phyloP scores from a whole-genome alignment of 2,329 filamentous ascomycete genomes.

The Clathrospora elynae region DNA sequence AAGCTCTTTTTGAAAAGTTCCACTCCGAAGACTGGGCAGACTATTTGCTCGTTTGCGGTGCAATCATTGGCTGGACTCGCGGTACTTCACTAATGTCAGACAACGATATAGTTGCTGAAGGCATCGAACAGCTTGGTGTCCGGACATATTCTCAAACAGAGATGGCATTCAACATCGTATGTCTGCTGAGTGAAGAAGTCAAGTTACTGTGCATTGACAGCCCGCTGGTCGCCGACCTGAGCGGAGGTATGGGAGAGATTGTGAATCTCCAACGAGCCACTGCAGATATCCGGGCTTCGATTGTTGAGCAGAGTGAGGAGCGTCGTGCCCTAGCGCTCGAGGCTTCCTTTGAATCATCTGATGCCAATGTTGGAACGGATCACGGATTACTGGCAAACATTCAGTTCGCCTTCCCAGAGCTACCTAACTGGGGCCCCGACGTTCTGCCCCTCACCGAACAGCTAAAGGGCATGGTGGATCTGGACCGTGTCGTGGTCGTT shows the following conservation, averaged over 20 bases:
- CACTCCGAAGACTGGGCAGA: conserved; percentile 51
- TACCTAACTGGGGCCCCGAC: conserved; percentile 91
- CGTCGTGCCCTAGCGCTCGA: too few relatives aligned
- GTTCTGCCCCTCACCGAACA: conserved; percentile 84
- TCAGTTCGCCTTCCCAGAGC: conserved; percentile 91
- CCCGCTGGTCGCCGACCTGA: conserved; percentile 91
- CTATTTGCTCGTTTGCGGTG: conserved; percentile 50
- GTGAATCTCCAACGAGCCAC: conserved; percentile 8
- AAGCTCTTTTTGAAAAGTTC: conserved; percentile 44
- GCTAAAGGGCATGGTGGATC: conserved; percentile 96
- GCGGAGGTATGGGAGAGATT: conserved; percentile 63
- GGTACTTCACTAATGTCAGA: conserved; percentile 52
- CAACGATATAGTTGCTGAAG: conserved; percentile 56
- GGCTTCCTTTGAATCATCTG: conserved; percentile 7
- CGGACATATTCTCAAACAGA: conserved; percentile 50
- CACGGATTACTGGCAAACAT: too few relatives aligned
- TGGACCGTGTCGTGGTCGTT: conserved; percentile 98
- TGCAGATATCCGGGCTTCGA: conserved; percentile 13
- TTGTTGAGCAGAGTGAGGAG: too few relatives aligned
- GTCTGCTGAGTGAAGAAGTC: neutral
- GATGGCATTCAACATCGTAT: conserved; percentile 49
- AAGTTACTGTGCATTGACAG: neutral
- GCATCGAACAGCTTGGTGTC: conserved; percentile 64
- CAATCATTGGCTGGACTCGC: conserved; percentile 54
- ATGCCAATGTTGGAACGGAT: too few relatives aligned